Evolutionary conservation across 129 eudicot genomes (phyloP).

Genomic region (Oenanthe sinensis): DNA sequence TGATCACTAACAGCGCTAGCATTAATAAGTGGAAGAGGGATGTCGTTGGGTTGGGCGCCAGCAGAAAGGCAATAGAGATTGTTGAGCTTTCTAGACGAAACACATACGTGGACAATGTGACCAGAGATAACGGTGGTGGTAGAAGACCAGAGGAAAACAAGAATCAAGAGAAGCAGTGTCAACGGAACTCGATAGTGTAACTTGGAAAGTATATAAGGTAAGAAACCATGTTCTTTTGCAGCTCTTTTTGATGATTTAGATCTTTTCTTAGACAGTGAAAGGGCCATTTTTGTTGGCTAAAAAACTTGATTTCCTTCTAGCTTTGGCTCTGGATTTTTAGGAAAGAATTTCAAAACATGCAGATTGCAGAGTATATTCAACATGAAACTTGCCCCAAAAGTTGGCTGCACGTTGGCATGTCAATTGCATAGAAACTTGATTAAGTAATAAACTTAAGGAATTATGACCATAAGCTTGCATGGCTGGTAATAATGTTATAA

Average conservation of each 20-base stretch:
- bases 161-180: constrained; percentile 47
- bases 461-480: background rate
- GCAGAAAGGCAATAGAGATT: constrained; percentile 72
- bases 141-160: constrained; percentile 62
- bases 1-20: constrained; percentile 16
- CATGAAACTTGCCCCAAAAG: background rate
- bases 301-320: background rate
- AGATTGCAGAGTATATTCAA: background rate
- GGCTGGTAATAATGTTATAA: background rate
- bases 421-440: background rate
- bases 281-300: constrained; percentile 1
- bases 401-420: constrained; percentile 6
- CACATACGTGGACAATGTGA: constrained; percentile 64
- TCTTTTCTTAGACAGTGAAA: constrained; percentile 41
- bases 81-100: constrained; percentile 69
- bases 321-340: background rate
- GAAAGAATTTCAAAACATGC: background rate
- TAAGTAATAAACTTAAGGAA: background rate
- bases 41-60: constrained; percentile 51
- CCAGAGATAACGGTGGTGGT: constrained; percentile 67
- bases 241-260: constrained; percentile 30
- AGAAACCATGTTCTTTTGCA: constrained; percentile 25
- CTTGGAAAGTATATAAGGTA: constrained; percentile 23
- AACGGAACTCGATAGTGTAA: constrained; percentile 42
- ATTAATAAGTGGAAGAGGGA: constrained; percentile 30